A percentile compares a stretch with the other conserved stretches of the same genome.
These are phyloP conservation scores for Leishmania martiniquensis DNA, from an alignment of 208 protist genomes.

Conservation along the genomic window DNA sequence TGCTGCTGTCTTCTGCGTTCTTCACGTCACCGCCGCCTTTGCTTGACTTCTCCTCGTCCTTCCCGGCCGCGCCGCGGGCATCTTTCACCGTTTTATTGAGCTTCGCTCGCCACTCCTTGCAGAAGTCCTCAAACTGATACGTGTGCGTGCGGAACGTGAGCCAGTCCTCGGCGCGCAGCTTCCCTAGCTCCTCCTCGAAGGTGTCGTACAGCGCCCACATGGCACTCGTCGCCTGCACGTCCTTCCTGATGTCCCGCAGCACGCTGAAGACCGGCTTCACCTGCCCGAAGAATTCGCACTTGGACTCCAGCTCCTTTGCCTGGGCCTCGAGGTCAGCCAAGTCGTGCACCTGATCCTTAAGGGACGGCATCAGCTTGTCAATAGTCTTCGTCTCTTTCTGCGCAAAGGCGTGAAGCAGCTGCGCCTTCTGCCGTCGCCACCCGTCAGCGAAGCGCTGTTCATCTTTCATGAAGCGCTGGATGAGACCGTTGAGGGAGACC, in stretches of 20 bases:
- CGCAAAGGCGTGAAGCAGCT: slow-evolving; percentile 58
- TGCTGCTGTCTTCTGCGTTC: slow-evolving; percentile 4
- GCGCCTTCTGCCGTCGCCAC: slow-evolving; percentile 91
- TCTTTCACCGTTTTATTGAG: slow-evolving; percentile 31
- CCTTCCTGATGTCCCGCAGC: slow-evolving; percentile 56
- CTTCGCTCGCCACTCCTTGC: slow-evolving; percentile 83
- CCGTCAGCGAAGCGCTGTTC: slow-evolving; percentile 89
- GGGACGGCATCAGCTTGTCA: slow-evolving; percentile 44
- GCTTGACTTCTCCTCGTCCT: slow-evolving; percentile 2
- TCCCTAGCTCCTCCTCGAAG: slow-evolving; percentile 74
- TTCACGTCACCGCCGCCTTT: neutral
- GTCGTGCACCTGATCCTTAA: slow-evolving; percentile 89
- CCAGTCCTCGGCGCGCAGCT: slow-evolving; percentile 93
- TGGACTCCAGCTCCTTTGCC: slow-evolving; percentile 70
- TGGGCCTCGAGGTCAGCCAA: slow-evolving; percentile 75
- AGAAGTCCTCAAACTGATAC: slow-evolving; percentile 95
- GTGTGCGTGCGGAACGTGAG: slow-evolving; percentile 93
- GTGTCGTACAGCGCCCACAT: slow-evolving; percentile 91
- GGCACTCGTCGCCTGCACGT: slow-evolving; percentile 60
- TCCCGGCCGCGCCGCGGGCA: neutral
- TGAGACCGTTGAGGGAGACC: slow-evolving; percentile 80
- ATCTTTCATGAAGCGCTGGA: slow-evolving; percentile 88
- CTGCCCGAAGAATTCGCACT: slow-evolving; percentile 94
- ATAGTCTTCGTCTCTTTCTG: slow-evolving; percentile 64
- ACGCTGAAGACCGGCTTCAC: slow-evolving; percentile 76